Evolutionary conservation across 106 monocot species (phyloP).

Genomic region (Allium sativum): DNA sequence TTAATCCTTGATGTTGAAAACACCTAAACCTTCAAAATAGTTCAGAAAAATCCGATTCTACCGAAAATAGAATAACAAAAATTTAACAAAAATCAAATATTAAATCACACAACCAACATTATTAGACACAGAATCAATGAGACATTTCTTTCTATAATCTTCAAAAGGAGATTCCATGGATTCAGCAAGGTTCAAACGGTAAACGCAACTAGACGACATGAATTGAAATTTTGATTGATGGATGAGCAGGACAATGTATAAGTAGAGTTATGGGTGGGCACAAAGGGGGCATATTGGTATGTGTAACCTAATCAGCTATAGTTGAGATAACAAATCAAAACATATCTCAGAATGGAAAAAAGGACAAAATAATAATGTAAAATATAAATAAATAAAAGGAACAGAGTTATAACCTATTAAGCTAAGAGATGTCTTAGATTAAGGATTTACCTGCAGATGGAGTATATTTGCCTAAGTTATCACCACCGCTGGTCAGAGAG

Average conservation of each 20-base stretch:
- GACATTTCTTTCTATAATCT: conserved; percentile 76
- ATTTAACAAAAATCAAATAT: too few species aligned
- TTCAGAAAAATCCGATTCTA: not conserved
- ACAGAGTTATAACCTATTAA: too few species aligned
- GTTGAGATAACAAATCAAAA: too few species aligned
- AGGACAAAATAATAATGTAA: too few species aligned
- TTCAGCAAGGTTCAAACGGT: not conserved
- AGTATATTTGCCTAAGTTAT: too few species aligned
- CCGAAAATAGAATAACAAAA: not conserved
- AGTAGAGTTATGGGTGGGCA: conserved; percentile 1
- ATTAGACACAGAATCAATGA: conserved; percentile 37
- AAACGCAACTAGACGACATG: conserved; percentile 7
- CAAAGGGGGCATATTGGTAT: too few species aligned
- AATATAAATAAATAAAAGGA: too few species aligned
- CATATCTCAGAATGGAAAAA: too few species aligned
- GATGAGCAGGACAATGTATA: conserved; percentile 6
- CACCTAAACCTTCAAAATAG: conserved; percentile 26
- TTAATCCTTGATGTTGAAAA: conserved; percentile 70
- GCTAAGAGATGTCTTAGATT: too few species aligned
- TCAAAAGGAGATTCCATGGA: conserved; percentile 62
- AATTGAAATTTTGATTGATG: conserved; percentile 2
- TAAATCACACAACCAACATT: conserved; percentile 22
- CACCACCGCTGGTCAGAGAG: too few species aligned
- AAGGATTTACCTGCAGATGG: too few species aligned
- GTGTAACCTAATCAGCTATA: too few species aligned